Evolutionary conservation across 805 yeast species (phyloP).

Genomic region (Myxozyma vanderwaltii): DNA sequence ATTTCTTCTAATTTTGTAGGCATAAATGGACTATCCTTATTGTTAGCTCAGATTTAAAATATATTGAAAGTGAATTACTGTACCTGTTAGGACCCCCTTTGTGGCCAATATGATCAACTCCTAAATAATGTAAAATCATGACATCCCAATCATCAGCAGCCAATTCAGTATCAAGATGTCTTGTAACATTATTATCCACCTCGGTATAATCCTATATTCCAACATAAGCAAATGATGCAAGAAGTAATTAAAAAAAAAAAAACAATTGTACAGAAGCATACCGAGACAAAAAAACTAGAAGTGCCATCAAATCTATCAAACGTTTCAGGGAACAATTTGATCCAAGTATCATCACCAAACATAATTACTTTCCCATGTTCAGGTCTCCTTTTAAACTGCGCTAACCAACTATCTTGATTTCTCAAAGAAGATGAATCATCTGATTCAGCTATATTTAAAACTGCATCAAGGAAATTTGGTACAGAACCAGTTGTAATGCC

Average conservation of each 20-base stretch:
- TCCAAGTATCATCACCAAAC: conserved; percentile 98
- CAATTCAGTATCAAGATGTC: conserved; percentile 72
- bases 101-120: conserved; percentile 97
- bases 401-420: conserved; percentile 84
- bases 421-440: conserved; percentile 70
- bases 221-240: too few species aligned
- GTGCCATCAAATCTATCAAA: conserved; percentile 81
- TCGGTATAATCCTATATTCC: conserved; percentile 79
- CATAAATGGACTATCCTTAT: conserved; percentile 81
- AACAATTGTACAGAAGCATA: conserved; percentile 5
- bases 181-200: conserved; percentile 89
- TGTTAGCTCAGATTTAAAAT: too few species aligned
- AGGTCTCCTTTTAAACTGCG: conserved; percentile 53
- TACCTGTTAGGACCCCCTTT: conserved; percentile 75
- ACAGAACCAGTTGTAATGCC: conserved; percentile 94
- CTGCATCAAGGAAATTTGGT: conserved; percentile 92
- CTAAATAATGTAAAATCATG: conserved; percentile 84
- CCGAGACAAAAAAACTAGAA: conserved; percentile 84
- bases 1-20: conserved; percentile 78
- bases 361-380: conserved; percentile 58
- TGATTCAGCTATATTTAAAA: conserved; percentile 88
- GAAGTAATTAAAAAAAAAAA: neutral
- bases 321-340: conserved; percentile 75
- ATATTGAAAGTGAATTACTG: neutral
- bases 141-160: conserved; percentile 68